phyloP scores from a whole-genome alignment of 192 early-diverging fungal species.

The Phlyctochytrium planicorne region DNA sequence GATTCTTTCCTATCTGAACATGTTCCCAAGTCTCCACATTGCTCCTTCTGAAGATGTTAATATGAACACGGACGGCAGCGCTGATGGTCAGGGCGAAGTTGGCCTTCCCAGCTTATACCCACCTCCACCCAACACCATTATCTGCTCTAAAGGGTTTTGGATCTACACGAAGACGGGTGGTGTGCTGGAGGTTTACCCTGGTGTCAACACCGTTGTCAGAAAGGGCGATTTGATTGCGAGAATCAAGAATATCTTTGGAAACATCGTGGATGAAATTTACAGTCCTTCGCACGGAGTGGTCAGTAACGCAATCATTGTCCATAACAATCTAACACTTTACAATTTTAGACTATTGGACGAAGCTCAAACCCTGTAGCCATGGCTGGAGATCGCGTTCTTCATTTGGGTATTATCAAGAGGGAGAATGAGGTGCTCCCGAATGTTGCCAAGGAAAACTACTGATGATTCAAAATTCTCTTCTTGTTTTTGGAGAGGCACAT shows the following conservation, averaged over 20 bases:
- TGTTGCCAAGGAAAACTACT: slow-evolving; percentile 56
- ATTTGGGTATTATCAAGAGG: slow-evolving; percentile 70
- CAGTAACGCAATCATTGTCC: slow-evolving; percentile 4
- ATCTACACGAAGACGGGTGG: slow-evolving; percentile 87
- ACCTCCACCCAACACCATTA: slow-evolving; percentile 44
- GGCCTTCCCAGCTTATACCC: slow-evolving; percentile 10
- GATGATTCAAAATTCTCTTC: too few species aligned
- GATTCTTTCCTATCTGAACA: slow-evolving; percentile 60
- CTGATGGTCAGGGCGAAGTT: not conserved
- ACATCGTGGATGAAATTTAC: slow-evolving; percentile 80
- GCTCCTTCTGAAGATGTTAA: not conserved
- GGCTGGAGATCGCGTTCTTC: slow-evolving; percentile 82
- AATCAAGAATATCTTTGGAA: slow-evolving; percentile 87
- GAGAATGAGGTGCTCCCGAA: slow-evolving; percentile 48
- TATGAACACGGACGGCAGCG: not conserved
- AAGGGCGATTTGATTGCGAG: slow-evolving; percentile 84
- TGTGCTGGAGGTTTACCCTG: slow-evolving; percentile 80
- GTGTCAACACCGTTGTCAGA: slow-evolving; percentile 75
- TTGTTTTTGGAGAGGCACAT: too few species aligned
- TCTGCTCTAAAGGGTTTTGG: slow-evolving; percentile 63
- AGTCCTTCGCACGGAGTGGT: slow-evolving; percentile 78
- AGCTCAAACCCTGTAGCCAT: slow-evolving; percentile 85
- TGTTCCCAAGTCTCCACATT: slow-evolving; percentile 42
- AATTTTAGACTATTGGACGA: slow-evolving; percentile 64
- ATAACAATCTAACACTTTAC: not conserved